Percentiles rank a stretch among this genome's conserved stretches.
phyloP scores from a whole-genome alignment of 768 basidiomycete genomes.

The Termitomyces eurrhizus region DNA sequence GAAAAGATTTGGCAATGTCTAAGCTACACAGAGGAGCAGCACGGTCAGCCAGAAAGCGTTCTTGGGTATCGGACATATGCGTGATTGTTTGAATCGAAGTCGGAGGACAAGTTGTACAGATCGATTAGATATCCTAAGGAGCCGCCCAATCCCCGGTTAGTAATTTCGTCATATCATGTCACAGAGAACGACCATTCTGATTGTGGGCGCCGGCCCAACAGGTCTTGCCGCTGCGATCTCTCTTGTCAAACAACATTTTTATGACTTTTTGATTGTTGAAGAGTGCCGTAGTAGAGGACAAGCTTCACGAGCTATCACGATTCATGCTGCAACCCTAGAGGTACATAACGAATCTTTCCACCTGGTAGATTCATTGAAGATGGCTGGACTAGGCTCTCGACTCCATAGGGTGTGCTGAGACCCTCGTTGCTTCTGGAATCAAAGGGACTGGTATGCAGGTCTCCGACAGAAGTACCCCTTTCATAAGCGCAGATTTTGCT shows the following conservation, averaged over 20 bases:
- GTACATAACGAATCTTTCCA: slow-evolving; percentile 20
- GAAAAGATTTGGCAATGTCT: slow-evolving; percentile 63
- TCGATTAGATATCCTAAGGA: neutral
- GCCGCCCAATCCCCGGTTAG: slow-evolving; percentile 7
- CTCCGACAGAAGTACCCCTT: slow-evolving; percentile 24
- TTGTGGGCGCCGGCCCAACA: slow-evolving; percentile 48
- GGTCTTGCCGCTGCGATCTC: slow-evolving; percentile 46
- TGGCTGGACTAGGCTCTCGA: slow-evolving; percentile 36
- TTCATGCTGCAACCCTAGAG: slow-evolving; percentile 54
- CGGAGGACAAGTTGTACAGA: neutral
- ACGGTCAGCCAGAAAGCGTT: slow-evolving; percentile 75
- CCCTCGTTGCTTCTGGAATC: slow-evolving; percentile 32
- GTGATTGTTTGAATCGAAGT: neutral
- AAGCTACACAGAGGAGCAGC: slow-evolving; percentile 73
- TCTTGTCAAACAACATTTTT: slow-evolving; percentile 37
- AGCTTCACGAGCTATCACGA: slow-evolving; percentile 39
- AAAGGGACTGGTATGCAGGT: slow-evolving; percentile 24
- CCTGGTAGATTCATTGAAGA: neutral
- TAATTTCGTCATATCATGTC: slow-evolving; percentile 13
- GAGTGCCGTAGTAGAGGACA: slow-evolving; percentile 25
- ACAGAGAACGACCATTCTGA: slow-evolving; percentile 34
- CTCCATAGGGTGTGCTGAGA: slow-evolving; percentile 36
- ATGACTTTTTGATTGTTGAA: slow-evolving; percentile 42
- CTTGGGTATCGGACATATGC: slow-evolving; percentile 31
- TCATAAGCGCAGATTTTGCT: slow-evolving; percentile 28